Evolutionary conservation across 177 flowering plant species (phyloP).

Genomic region (Vitis hybrid): DNA sequence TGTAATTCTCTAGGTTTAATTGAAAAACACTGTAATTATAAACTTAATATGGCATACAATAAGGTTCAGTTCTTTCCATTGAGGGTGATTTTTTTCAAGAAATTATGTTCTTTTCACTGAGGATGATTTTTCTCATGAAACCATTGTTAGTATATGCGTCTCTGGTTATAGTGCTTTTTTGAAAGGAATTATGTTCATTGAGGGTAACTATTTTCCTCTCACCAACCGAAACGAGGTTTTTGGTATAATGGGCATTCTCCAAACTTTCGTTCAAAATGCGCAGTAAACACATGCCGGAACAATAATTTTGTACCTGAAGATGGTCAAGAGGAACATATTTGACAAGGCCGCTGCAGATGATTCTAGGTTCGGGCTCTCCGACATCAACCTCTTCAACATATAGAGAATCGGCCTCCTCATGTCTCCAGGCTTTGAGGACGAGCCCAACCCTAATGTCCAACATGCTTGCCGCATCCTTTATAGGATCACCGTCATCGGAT

Average conservation of each 20-base stretch:
- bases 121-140: no score
- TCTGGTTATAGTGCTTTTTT: not conserved
- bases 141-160: no score
- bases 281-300: not conserved
- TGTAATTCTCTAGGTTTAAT: no score
- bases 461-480: constrained; percentile 52
- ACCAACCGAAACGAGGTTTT: no score
- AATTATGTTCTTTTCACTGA: no score
- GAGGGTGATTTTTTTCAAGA: no score
- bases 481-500: constrained; percentile 13
- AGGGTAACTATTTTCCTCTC: no score
- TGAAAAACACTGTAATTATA: no score
- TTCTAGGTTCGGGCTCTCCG: constrained; percentile 85
- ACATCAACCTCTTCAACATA: constrained; percentile 95
- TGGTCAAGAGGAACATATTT: constrained; percentile 64
- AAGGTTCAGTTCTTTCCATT: no score
- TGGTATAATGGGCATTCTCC: not conserved
- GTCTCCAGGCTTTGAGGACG: constrained; percentile 73
- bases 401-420: constrained; percentile 88
- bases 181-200: not conserved
- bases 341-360: constrained; percentile 93
- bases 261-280: not conserved
- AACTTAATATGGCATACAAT: no score
- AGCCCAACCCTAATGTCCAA: constrained; percentile 85
- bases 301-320: constrained; percentile 51